A percentile compares a stretch with the other conserved stretches of the same genome.
phyloP scores from a whole-genome alignment of 176 grass and related monocot genomes.

The Paspalum notatum region DNA sequence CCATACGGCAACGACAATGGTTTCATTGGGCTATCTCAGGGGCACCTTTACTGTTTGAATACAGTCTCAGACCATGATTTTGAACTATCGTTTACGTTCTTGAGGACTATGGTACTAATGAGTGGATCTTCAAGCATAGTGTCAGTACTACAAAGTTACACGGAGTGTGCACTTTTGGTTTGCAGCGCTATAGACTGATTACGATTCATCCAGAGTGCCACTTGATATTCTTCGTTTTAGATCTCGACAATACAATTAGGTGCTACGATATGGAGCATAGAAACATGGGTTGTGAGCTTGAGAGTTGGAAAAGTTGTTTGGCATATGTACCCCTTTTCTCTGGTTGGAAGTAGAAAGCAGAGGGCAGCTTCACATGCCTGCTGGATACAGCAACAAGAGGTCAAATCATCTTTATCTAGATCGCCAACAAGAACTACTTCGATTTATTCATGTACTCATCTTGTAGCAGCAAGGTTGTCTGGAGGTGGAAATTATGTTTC shows the following conservation, averaged over 20 bases:
- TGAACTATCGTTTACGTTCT: background rate
- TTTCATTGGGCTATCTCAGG: background rate
- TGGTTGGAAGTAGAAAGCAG: background rate
- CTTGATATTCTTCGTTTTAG: background rate
- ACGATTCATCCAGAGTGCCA: background rate
- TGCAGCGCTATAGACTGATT: background rate
- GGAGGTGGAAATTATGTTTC: background rate
- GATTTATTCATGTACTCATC: background rate
- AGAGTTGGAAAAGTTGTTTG: background rate
- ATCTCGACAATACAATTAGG: background rate
- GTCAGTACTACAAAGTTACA: background rate
- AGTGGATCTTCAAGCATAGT: conserved; percentile 25
- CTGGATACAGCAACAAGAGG: background rate
- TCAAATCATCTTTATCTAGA: background rate
- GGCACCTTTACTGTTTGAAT: background rate
- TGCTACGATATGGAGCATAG: background rate
- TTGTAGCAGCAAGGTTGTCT: background rate
- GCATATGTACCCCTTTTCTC: background rate
- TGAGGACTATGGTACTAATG: background rate
- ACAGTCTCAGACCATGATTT: background rate
- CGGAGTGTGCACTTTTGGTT: background rate
- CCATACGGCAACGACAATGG: background rate
- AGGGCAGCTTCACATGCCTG: background rate
- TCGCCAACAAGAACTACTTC: background rate
- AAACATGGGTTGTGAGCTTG: background rate